Percentiles rank a stretch among this genome's conserved stretches.
phyloP scores from a whole-genome alignment of 2,329 filamentous ascomycete species.

The Curvularia hawaiiensis region DNA sequence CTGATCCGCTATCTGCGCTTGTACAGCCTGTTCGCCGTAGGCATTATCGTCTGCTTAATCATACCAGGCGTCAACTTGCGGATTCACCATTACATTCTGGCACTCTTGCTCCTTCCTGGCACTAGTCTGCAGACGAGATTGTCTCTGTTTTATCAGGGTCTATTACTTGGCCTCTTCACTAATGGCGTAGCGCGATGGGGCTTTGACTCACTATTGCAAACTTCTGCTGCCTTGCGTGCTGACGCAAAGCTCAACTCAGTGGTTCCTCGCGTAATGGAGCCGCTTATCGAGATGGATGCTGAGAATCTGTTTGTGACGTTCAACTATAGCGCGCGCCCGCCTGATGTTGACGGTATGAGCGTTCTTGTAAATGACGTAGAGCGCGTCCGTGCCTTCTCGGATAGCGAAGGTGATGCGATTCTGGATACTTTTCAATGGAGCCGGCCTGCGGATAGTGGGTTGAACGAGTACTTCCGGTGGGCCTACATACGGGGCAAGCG shows the following conservation, averaged over 20 bases:
- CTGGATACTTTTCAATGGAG: conserved; percentile 29
- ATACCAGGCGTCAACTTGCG: conserved; percentile 80
- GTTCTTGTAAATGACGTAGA: conserved; percentile 86
- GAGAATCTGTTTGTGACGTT: conserved; percentile 63
- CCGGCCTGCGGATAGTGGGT: conserved; percentile 47
- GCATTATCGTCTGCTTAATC: conserved; percentile 70
- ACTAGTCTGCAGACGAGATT: conserved; percentile 45
- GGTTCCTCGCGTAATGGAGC: conserved; percentile 55
- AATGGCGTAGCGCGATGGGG: conserved; percentile 47
- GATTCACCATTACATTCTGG: conserved; percentile 72
- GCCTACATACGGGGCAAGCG: conserved; percentile 36
- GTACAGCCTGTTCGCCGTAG: conserved; percentile 70
- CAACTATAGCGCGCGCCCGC: conserved; percentile 55
- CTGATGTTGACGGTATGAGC: conserved; percentile 71
- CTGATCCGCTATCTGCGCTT: conserved; percentile 77
- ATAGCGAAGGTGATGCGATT: conserved; percentile 19
- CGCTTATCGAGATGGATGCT: conserved; percentile 26
- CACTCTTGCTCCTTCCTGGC: conserved; percentile 42
- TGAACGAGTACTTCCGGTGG: conserved; percentile 46
- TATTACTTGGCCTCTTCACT: conserved; percentile 44
- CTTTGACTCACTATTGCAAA: conserved; percentile 73
- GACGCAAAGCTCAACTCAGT: conserved; percentile 59
- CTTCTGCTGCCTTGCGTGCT: conserved; percentile 70
- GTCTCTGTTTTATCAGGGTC: conserved; percentile 43
- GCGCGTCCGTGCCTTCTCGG: conserved; percentile 49